phyloP scores from a whole-genome alignment of 305 asterid genomes.

The Solanum hybrid region DNA sequence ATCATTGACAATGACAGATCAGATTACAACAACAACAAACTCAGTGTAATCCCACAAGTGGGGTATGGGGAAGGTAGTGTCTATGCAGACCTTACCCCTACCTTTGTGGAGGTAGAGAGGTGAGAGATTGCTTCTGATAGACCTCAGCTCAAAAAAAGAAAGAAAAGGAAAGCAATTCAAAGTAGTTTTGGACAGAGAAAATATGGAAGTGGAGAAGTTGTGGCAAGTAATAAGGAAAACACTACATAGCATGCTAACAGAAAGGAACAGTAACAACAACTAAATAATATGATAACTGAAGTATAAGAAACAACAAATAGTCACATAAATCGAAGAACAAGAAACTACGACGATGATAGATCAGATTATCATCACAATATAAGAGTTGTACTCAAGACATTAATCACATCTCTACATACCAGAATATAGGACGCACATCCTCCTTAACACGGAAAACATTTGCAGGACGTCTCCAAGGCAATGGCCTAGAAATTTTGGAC shows the following conservation, averaged over 20 bases:
- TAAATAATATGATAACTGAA: background rate
- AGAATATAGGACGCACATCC: conserved; percentile 92
- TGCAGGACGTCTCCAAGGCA: conserved; percentile 98
- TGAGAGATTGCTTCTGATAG: background rate
- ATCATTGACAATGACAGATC: conserved; percentile 8
- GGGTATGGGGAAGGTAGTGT: background rate
- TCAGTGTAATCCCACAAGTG: background rate
- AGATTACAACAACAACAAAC: background rate
- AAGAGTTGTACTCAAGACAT: background rate
- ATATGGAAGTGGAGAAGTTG: background rate
- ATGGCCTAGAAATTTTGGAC: conserved; percentile 71
- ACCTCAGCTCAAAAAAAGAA: background rate
- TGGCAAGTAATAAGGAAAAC: background rate
- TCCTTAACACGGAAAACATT: conserved; percentile 72
- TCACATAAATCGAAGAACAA: background rate
- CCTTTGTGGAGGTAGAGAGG: background rate
- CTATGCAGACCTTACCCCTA: background rate
- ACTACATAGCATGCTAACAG: background rate
- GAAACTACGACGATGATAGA: background rate
- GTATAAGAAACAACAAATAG: background rate
- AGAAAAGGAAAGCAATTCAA: background rate
- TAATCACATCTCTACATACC: conserved; percentile 28
- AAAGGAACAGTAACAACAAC: background rate
- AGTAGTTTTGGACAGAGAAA: background rate
- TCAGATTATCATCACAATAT: background rate